Conservation (phyloP, 1,284 basidiomycete species). For the Mycosarcoma maydis region DNA sequence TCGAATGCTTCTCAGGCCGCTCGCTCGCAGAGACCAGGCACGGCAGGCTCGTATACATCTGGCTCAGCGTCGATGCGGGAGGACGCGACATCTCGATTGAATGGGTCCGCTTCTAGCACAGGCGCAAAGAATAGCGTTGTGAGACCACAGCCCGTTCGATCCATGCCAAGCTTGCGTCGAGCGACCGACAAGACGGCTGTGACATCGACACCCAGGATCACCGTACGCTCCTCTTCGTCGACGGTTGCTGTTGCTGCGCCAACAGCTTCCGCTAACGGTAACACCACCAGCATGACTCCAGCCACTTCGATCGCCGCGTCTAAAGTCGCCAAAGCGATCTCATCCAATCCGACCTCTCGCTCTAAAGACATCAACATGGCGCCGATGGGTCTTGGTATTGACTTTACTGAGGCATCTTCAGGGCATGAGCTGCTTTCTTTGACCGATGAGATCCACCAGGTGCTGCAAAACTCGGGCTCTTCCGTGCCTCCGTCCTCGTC, state of each 20-base stretch:
- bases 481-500: constrained; percentile 10
- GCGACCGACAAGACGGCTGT: constrained; percentile 17
- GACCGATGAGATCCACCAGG: constrained; percentile 16
- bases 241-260: constrained; percentile 5
- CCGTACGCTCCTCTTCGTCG: constrained; percentile 32
- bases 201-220: constrained; percentile 35
- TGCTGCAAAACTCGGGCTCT: constrained; percentile 14
- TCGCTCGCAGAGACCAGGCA: constrained; percentile 20
- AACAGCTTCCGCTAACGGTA: not conserved
- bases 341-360: constrained; percentile 2
- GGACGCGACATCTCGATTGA: constrained; percentile 8
- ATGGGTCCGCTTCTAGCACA: constrained; percentile 6
- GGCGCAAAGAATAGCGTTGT: not conserved
- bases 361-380: constrained; percentile 5
- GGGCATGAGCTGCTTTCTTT: constrained; percentile 15
- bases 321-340: constrained; percentile 26
- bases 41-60: constrained; percentile 11
- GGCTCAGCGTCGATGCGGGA: constrained; percentile 9
- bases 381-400: constrained; percentile 33
- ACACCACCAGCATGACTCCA: not conserved
- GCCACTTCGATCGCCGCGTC: constrained; percentile 26
- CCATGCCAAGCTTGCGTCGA: constrained; percentile 44
- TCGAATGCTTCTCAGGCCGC: constrained; percentile 1
- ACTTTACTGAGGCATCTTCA: constrained; percentile 12
- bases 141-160: constrained; percentile 29